Evolutionary conservation across 306 rosid genomes (phyloP).

Genomic region (Castanospermum australe): DNA sequence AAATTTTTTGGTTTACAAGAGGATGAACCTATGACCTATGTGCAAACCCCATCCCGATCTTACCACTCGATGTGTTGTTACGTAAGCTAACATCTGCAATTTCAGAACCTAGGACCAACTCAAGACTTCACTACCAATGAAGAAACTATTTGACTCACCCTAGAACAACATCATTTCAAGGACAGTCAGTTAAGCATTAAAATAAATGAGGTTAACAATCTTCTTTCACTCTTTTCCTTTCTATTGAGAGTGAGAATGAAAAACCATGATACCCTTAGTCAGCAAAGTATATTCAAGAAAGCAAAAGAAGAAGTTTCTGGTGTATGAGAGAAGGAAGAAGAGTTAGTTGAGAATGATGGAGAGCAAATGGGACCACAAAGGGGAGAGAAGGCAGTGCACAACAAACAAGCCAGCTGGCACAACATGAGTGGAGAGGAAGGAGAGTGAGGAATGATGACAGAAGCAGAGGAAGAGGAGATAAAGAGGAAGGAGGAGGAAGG

Average conservation of each 20-base stretch:
- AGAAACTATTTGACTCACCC: neutral
- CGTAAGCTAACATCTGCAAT: neutral
- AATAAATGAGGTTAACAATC: neutral
- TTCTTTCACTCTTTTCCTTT: neutral
- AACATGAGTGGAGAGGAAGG: too few species aligned
- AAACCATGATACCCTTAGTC: too few species aligned
- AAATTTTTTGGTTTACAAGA: neutral
- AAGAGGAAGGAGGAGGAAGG: too few species aligned
- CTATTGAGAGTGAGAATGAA: neutral
- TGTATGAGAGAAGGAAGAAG: too few species aligned
- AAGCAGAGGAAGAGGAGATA: too few species aligned
- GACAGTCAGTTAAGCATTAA: neutral
- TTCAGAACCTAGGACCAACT: neutral
- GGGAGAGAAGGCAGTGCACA: too few species aligned
- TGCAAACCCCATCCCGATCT: neutral
- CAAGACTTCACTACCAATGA: neutral
- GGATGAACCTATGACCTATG: neutral
- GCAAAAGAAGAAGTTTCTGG: too few species aligned
- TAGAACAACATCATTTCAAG: constrained; percentile 11
- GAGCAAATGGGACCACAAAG: too few species aligned
- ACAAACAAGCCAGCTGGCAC: too few species aligned
- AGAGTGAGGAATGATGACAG: too few species aligned
- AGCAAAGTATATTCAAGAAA: too few species aligned
- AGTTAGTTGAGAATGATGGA: too few species aligned
- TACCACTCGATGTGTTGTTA: neutral